Base-by-base conservation (phyloP, 2,329 filamentous ascomycete species). In the Paracoccidioides lutzii region DNA sequence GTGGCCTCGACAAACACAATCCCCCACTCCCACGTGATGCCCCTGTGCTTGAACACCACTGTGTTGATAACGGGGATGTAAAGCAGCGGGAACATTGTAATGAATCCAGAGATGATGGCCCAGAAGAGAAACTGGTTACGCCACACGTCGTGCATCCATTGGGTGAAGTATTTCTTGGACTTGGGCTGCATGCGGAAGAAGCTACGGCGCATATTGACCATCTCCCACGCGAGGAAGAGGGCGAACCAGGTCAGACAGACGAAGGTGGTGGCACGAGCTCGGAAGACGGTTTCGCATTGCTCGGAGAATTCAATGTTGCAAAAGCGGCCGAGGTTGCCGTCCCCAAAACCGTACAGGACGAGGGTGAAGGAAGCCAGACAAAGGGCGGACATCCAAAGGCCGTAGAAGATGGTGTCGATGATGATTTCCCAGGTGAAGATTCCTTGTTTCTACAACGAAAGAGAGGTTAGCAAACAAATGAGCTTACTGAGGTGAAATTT, bases 381-480 rank as follows among this genome's bases (percentile, higher is more conserved):
- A 59, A 88, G 81, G 2, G 76, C 79, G 1, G 86, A 85, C 82
- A 91, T 89, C 75, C 87, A 84, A 61, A 83, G 65, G 32, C 88
- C 88, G 65, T 91, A 90, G 15, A 90, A 82, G 10, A 88, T 67
- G 80, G 90, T 90, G 69, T 93, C 88, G 59, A 85, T 71, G 50
- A 90, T 78, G 61, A 93, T 80, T 71, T 93, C 85, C 66, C 78
- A 78, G 12, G 86, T 89, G 70, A 93, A 93, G 51, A 91, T 83
- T 59, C 87, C 86, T 58, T 73, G 71, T 69, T 81, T 80, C 60
- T 61, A 49, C 55, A 45, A 22, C 22, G 22, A 22, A 22, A 22
- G 22, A 22, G 22, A 22, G 22, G 22, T 22, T 22, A 22, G 22
- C 22, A 22, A 22, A 22, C 22, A 22, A 22, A 22, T 22, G 22